Conservation (phyloP, 2,329 filamentous ascomycete species). For the Colletotrichum kahawae region DNA sequence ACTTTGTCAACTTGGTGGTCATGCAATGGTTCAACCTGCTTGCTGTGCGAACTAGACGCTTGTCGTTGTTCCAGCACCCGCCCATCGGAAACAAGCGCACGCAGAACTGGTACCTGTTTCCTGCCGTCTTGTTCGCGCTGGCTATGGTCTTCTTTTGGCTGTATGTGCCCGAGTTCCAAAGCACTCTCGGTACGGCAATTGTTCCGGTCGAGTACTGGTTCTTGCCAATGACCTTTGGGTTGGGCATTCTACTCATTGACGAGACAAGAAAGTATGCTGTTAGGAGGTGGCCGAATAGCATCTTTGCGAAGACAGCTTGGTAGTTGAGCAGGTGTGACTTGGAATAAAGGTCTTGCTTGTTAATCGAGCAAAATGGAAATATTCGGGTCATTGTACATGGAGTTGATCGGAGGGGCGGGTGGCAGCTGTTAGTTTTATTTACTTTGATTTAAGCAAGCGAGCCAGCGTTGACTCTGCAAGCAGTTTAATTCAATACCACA, state of each 20-base stretch:
- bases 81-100: conserved; percentile 69
- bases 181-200: conserved; percentile 61
- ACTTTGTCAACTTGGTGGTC: conserved; percentile 81
- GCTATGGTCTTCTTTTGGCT: conserved; percentile 73
- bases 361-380: neutral
- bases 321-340: conserved; percentile 27
- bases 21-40: conserved; percentile 84
- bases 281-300: conserved; percentile 47
- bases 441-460: neutral
- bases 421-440: neutral
- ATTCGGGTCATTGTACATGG: neutral
- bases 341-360: neutral
- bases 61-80: conserved; percentile 75
- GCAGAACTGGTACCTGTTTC: conserved; percentile 72
- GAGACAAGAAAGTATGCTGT: conserved; percentile 57
- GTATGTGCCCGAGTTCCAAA: conserved; percentile 71
- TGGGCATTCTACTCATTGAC: conserved; percentile 56
- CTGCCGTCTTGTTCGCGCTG: conserved; percentile 72
- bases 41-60: conserved; percentile 67
- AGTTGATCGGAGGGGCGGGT: neutral
- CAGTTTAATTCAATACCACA: neutral
- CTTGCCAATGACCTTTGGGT: conserved; percentile 74
- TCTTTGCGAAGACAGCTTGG: conserved; percentile 55
- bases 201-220: conserved; percentile 80
- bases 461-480: neutral